Evolutionary conservation across 2,329 filamentous ascomycete genomes (phyloP), one percentile per base, ranked within the genome.

Genomic region (Ophiostoma sp.): DNA sequence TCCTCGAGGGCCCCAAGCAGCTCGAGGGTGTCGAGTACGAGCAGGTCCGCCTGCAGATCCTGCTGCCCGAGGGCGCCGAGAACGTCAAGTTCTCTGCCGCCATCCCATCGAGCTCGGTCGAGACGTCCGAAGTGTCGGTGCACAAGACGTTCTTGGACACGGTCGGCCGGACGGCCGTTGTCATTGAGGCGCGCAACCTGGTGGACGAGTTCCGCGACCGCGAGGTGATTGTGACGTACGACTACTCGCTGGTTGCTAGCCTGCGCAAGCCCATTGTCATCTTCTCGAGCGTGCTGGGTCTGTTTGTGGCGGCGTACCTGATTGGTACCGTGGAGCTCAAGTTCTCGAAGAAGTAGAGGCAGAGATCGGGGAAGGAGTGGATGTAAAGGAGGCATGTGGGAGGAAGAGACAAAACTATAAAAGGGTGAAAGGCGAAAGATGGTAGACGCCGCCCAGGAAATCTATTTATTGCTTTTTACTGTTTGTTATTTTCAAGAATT

Each of bases 91-190:
- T 91, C 79, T 86, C 89, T 76, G 94, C 94, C 71, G 88, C 89
- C 4, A 86, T 97, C 42, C 94, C 95, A 0, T 81, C 83, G 25
- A 85, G 85, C 6, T 85, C 87, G 52, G 85, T 96, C 72, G 85
- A 89, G 68, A 85, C 87, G 68, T 87, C 89, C 33, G 81, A 82
- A 1, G 81, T 90, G 22, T 88, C 87, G 76, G 83, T 91, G n/a
- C 89, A 96, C 84, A 91, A 91, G 82, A 98, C 95, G 0, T 99
- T 94, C 83, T 92, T 99, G 84, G 96, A 99, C 82, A 98, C 96
- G 0, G 79, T 95, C 42, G 96, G 96, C 75, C 93, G 96, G 76
- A 97, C 95, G 0, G 88, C 91, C 0, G 86, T 99, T 75, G 91
- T 88, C 69, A 87, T 99, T 79, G 92, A 91, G 75, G 93, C 94